Evolutionary conservation across 225 moss, liverwort and hornwort genomes (phyloP), one percentile per base, ranked within the genome.

Genomic region (Polytrichum formosum): DNA sequence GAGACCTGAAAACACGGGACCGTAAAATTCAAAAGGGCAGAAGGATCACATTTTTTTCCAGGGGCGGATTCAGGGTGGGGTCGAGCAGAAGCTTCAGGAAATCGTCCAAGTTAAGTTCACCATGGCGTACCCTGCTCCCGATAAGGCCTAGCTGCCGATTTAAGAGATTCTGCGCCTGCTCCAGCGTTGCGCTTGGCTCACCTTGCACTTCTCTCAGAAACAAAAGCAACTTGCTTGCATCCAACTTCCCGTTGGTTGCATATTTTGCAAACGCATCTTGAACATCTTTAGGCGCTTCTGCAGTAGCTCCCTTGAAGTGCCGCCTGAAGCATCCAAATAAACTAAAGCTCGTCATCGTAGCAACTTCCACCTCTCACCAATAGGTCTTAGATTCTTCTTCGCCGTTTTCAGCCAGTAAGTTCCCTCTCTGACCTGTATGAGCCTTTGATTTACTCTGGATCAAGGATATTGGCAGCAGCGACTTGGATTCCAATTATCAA

Each of bases 171-270:
- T 85, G 55, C 0, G 82, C 88, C 5, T 80, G 64, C 60, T 78
- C 80, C 37, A 75, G 1, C 9, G 79, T 80, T 18, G 75, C 79
- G 19, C 68, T 64, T 6, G 53, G 63, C 73, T 85, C 88, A 29
- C 73, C 81, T 56, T 88, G 88, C 67, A 75, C 82, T 20, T 78
- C 85, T 6, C 16, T 65, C 29, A 84, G 70, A 63, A 88, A 88
- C 21, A 64, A 66, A 23, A 56, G 72, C 46, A 88, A 66, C 72
- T 81, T 77, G 2, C 54, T 80, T 6, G 79, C 25, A 5, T n/a
- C 72, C 29, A 88, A 9, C 4, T 70, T 30, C 22, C 73, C 84
- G 46, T 69, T 59, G 63, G 72, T 77, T 25, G 88, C 79, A 68
- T 88, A 88, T 62, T 65, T 85, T 1, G 54, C 20, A 60, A 88